Conservation (phyloP, 2,329 filamentous ascomycete species). For the Calonectria montana region DNA sequence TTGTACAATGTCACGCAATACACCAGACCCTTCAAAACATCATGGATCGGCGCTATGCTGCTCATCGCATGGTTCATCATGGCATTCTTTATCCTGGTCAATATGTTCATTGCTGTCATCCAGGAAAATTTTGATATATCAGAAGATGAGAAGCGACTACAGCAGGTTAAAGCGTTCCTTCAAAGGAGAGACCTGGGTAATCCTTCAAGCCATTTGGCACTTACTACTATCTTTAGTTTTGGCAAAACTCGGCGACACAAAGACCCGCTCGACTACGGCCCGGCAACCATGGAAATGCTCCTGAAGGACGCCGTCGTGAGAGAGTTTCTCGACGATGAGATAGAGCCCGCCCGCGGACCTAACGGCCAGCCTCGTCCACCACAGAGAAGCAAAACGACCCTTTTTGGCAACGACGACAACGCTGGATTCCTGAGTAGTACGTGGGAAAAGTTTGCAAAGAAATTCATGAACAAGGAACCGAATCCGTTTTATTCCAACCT, state of each 20-base stretch:
- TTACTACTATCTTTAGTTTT: constrained; percentile 77
- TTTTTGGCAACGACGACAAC: constrained; percentile 58
- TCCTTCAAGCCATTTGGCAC: constrained; percentile 77
- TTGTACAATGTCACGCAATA: constrained; percentile 84
- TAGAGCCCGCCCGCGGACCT: constrained; percentile 44
- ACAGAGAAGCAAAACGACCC: constrained; percentile 47
- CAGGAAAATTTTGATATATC: constrained; percentile 99
- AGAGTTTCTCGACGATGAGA: constrained; percentile 84
- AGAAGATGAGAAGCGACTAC: constrained; percentile 95
- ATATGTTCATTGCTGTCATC: constrained; percentile 99
- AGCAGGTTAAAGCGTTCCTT: constrained; percentile 95
- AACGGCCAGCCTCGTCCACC: constrained; percentile 45
- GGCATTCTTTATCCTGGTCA: constrained; percentile 93
- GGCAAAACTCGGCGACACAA: constrained; percentile 69
- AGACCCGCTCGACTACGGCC: constrained; percentile 92
- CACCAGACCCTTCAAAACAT: constrained; percentile 73
- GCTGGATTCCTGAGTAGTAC: constrained; percentile 69
- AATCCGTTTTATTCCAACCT: constrained; percentile 93
- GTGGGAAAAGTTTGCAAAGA: constrained; percentile 69
- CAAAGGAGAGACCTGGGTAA: constrained; percentile 88
- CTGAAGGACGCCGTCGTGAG: constrained; percentile 95
- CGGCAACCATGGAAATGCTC: constrained; percentile 94
- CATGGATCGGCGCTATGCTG: constrained; percentile 93
- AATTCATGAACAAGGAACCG: constrained; percentile 76
- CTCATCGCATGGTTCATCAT: constrained; percentile 96